These are phyloP conservation scores for Colletotrichum sp. DNA, from an alignment of 2,329 filamentous ascomycete species.

Conservation along the genomic window DNA sequence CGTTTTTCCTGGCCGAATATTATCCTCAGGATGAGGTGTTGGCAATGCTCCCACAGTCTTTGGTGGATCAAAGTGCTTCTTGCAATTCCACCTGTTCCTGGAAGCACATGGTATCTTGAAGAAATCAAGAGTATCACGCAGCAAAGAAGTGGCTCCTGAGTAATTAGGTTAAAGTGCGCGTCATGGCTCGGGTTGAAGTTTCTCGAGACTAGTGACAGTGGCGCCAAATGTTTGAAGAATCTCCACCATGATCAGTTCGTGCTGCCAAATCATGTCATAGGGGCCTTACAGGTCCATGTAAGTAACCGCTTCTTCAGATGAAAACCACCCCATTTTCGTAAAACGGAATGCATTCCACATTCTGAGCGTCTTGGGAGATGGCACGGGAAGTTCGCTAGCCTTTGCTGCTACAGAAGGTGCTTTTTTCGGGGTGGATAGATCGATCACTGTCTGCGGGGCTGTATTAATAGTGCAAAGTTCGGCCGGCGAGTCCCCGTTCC, in stretches of 20 bases:
- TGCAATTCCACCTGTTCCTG: conserved; percentile 46
- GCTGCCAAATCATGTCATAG: conserved; percentile 23
- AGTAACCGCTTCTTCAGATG: conserved; percentile 56
- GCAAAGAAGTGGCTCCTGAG: conserved; percentile 56
- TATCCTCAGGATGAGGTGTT: conserved; percentile 56
- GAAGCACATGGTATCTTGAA: conserved; percentile 52
- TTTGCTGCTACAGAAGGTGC: background rate
- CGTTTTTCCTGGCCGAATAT: conserved; percentile 59
- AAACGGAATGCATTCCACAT: conserved; percentile 40
- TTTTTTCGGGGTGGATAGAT: background rate
- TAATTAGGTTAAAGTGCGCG: conserved; percentile 52
- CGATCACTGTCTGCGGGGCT: background rate
- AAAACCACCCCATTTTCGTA: conserved; percentile 61
- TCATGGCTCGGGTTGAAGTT: conserved; percentile 53
- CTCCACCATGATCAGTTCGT: conserved; percentile 29
- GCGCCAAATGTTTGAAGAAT: conserved; percentile 55
- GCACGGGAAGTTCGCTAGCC: background rate
- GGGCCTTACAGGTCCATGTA: conserved; percentile 52
- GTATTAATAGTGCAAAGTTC: background rate
- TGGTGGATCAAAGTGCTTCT: conserved; percentile 59
- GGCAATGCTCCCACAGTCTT: conserved; percentile 58
- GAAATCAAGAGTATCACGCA: conserved; percentile 60
- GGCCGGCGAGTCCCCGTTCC: background rate
- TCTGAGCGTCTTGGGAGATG: background rate
- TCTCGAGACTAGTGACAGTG: conserved; percentile 53